Percentiles rank a stretch among this genome's conserved stretches.
Conservation (phyloP, 2,329 filamentous ascomycete genomes). For the Fusarium marasasianum region DNA sequence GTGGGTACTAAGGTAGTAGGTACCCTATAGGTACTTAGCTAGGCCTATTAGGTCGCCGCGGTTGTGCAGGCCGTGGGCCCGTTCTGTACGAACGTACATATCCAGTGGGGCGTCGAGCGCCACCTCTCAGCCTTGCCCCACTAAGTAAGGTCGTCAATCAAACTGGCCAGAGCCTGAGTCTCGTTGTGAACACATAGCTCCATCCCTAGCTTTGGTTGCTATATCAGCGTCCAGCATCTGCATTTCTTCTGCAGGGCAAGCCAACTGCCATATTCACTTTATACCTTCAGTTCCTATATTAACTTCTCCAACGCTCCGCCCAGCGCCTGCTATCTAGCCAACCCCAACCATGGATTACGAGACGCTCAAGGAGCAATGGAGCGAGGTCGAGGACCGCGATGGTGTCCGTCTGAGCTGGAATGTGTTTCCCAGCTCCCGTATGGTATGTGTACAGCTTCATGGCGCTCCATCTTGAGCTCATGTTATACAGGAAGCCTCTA, state of each 20-base stretch:
- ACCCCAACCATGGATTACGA: slow-evolving; percentile 82
- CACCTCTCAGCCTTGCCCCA: background rate
- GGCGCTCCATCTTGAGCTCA: slow-evolving; percentile 5
- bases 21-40: too few species aligned
- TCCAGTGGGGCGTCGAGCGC: background rate
- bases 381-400: slow-evolving; percentile 95
- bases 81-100: too few species aligned
- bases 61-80: too few species aligned
- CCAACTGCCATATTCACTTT: background rate
- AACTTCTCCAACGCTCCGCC: background rate
- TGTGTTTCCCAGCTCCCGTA: slow-evolving; percentile 96
- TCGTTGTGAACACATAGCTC: slow-evolving; percentile 29
- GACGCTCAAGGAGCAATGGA: slow-evolving; percentile 93
- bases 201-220: slow-evolving; percentile 2
- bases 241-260: background rate
- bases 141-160: background rate
- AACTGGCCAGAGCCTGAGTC: background rate
- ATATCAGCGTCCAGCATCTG: background rate
- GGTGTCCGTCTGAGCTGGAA: slow-evolving; percentile 98
- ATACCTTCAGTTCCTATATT: background rate
- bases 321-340: background rate
- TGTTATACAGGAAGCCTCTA: slow-evolving; percentile 79
- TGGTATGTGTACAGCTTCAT: slow-evolving; percentile 67
- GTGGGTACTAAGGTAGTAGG: too few species aligned
- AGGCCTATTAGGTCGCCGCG: too few species aligned